Conservation (phyloP, 768 basidiomycete genomes). For the Leccinum imitatum region DNA sequence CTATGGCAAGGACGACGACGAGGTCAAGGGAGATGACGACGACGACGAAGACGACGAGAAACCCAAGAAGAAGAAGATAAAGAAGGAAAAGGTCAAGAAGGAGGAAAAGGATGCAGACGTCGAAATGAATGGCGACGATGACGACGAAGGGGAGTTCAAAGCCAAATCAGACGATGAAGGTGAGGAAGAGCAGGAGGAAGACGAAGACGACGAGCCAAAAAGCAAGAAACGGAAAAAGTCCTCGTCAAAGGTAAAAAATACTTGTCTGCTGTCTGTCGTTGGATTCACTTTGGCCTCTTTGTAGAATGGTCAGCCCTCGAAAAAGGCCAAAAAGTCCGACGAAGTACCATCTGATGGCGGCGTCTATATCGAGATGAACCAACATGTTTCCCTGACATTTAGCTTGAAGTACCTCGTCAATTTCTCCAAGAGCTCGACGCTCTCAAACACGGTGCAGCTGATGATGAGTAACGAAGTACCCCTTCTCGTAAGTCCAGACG, state of each 20-base stretch:
- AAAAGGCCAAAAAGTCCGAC: slow-evolving; percentile 58
- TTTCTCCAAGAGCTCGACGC: slow-evolving; percentile 85
- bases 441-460: slow-evolving; percentile 72
- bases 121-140: slow-evolving; percentile 52
- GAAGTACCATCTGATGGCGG: slow-evolving; percentile 54
- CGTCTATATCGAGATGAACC: slow-evolving; percentile 85
- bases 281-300: not conserved
- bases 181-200: slow-evolving; percentile 49
- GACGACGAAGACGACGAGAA: slow-evolving; percentile 35
- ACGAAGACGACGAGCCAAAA: slow-evolving; percentile 49
- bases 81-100: slow-evolving; percentile 42
- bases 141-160: slow-evolving; percentile 42
- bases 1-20: slow-evolving; percentile 44
- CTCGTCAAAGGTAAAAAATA: slow-evolving; percentile 43
- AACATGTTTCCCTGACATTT: slow-evolving; percentile 90
- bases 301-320: slow-evolving; percentile 42
- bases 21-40: slow-evolving; percentile 42
- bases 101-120: slow-evolving; percentile 43
- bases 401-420: slow-evolving; percentile 96
- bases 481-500: slow-evolving; percentile 57
- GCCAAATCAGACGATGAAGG: slow-evolving; percentile 45
- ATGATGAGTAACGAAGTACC: slow-evolving; percentile 94
- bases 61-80: slow-evolving; percentile 28
- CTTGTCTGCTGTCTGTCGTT: not conserved
- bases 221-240: slow-evolving; percentile 72